These are phyloP conservation scores for Tulasnella sp. DNA, from an alignment of 768 basidiomycete species.

Conservation along the genomic window DNA sequence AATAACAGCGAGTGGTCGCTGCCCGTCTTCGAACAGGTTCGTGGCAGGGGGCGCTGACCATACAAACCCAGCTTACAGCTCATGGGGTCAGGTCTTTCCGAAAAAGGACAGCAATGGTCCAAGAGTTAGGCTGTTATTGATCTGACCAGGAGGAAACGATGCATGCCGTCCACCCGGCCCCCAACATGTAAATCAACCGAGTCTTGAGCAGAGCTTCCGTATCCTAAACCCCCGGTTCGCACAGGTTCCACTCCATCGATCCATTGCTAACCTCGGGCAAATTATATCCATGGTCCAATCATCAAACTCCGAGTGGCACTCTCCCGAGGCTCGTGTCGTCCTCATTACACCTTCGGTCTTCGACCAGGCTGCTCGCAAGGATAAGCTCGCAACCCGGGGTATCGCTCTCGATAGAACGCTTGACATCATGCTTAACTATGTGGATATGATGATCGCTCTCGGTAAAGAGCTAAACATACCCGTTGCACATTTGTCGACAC, in stretches of 20 bases:
- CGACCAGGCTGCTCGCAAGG: conserved; percentile 46
- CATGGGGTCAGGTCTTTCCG: conserved; percentile 41
- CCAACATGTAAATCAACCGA: conserved; percentile 47
- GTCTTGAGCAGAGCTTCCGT: not conserved
- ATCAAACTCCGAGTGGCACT: conserved; percentile 50
- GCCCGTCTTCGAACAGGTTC: conserved; percentile 64
- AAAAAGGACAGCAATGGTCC: conserved; percentile 36
- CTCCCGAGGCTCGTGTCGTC: conserved; percentile 60
- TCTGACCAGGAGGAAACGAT: conserved; percentile 88
- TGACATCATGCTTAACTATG: conserved; percentile 52
- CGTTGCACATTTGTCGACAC: conserved; percentile 67
- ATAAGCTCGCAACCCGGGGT: conserved; percentile 38
- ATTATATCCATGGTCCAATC: conserved; percentile 54
- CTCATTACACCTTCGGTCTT: conserved; percentile 80
- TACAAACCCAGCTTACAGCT: not conserved
- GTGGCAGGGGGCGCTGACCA: conserved; percentile 16
- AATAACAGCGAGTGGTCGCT: conserved; percentile 84
- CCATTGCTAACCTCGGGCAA: conserved; percentile 47
- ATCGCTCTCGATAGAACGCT: conserved; percentile 47
- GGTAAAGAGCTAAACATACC: conserved; percentile 43
- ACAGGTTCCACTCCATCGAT: conserved; percentile 42
- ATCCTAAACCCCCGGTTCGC: not conserved
- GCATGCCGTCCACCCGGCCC: conserved; percentile 48
- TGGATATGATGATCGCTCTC: conserved; percentile 53
- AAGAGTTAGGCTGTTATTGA: conserved; percentile 57